Base-by-base conservation (phyloP, 139 green algal genomes). In the Eudorina sp. region DNA sequence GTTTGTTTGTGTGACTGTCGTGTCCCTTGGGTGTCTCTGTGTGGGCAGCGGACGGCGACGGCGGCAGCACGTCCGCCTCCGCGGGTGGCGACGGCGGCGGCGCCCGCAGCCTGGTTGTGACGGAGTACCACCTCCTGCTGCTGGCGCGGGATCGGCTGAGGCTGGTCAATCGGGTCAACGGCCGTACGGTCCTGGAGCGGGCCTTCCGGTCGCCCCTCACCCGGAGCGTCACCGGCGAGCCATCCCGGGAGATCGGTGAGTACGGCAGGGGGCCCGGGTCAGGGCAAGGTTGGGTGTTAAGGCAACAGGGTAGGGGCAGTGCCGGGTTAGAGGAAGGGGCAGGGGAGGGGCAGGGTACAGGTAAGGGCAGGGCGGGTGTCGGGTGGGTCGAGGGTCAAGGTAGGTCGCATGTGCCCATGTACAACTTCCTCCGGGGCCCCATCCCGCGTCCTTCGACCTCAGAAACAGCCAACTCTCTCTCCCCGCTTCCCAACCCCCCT, bases 111-210 rank as follows among this genome's bases (percentile, higher is more conserved):
- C 92, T 95, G 92, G 94, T 93, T 4, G 66, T 96, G 31, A 97
- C 94, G 9, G 93, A 98, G 86, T 95, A 95, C 90, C 96, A 98
- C 81, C 88, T 97, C 43, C 78, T 98, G 79, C 90, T 98, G 88
- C 89, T 98, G 66, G 92, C 91, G 62, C 73, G 85, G 36, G 90
- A 88, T 84, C 89, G 89, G 58, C 77, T 98, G 80, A 83, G 90
- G 18, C 92, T 89, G 21, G 80, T 97, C 29, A 97, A 97, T 90
- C 89, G 91, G 9, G 84, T 95, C 55, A 96, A 91, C 82, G 94
- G 92, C 45, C 76, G 53, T 38, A 70, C 89, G 21, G 91, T 89
- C n/a, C 64, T 46, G 53, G 79, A 74, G 68, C 43, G 89, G 7
- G 64, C 60, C 16, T 87, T 90, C 75, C 38, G 81, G 8, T 84